phyloP scores from a whole-genome alignment of 345 rosid species.

The Eucalyptus regnans region DNA sequence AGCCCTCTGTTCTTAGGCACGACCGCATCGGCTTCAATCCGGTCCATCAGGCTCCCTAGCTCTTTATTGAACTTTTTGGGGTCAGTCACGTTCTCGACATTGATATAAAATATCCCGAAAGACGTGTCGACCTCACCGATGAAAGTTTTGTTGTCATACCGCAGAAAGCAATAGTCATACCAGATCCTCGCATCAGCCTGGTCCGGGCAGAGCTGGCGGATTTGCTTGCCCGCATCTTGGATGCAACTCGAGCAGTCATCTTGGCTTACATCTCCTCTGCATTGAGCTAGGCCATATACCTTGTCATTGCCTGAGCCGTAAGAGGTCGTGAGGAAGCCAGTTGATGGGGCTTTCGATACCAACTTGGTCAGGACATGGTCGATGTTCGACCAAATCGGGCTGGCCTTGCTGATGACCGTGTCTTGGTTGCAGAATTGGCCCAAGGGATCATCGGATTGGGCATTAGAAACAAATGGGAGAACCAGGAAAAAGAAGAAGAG shows the following conservation, averaged over 20 bases:
- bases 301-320: constrained; percentile 18
- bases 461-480: constrained; percentile 5
- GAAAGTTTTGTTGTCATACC: constrained; percentile 30
- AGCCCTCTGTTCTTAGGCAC: constrained; percentile 29
- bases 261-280: constrained; percentile 60
- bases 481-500: constrained; percentile 9
- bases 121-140: constrained; percentile 42
- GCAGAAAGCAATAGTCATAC: constrained; percentile 54
- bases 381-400: constrained; percentile 27
- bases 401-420: constrained; percentile 9
- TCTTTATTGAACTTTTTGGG: constrained; percentile 31
- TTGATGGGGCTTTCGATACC: constrained; percentile 20
- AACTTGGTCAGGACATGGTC: constrained; percentile 20
- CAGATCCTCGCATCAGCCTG: constrained; percentile 56
- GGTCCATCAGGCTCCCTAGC: constrained; percentile 33
- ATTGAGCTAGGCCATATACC: constrained; percentile 68
- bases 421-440: constrained; percentile 36
- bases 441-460: constrained; percentile 24
- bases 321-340: constrained; percentile 31
- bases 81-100: constrained; percentile 42
- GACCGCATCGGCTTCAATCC: constrained; percentile 43
- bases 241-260: constrained; percentile 45
- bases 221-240: constrained; percentile 45
- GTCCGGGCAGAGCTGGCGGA: constrained; percentile 38
- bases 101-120: constrained; percentile 32